Base-by-base conservation (phyloP, 768 basidiomycete genomes). In the Tremella mesenterica region DNA sequence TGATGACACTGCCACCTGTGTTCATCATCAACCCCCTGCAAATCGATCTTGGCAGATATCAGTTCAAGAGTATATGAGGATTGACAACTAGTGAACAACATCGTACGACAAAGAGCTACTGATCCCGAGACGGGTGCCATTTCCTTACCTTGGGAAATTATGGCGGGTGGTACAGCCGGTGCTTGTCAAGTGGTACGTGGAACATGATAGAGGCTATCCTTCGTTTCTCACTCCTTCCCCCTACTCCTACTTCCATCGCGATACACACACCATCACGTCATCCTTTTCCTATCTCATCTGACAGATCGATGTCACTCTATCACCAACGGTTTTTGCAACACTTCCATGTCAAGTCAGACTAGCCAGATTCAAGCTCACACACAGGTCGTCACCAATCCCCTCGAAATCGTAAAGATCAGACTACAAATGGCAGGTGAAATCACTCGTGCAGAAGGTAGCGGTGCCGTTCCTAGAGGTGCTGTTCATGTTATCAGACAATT, bases 91-190 rank as follows among this genome's bases (percentile, higher is more conserved):
- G 38, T 54, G 46, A 97, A 97, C 75, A 92, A 95, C 69, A 75
- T 93, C 51, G 79, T 99, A 21, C 83, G 95, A 29, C 78, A 81
- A 23, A 80, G 81, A 47, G 83, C 84, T 9, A 93, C 83, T 75
- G 91, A 99, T 74, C 88, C 91, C 21, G 90, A 93, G 73, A 99
- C 95, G 9, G 95, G 95, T 12, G 81, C 89, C 50, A 99, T 99
- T 73, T 81, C 84, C 53, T 68, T 95, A n/a, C 63, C 65, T n/a
- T 91, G 88, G 87, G 95, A 99, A 74, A 62, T 97, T 16, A 54
- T 87, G 4, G 93, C 93, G 29, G 95, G 95, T 76, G 95, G 86
- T 63, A 77, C 80, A 31, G 95, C 95, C 33, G 95, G 95, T 70
- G 95, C 85, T 67, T 92, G 88, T 70, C 95, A 99, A 84, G 95